A percentile compares a stretch with the other conserved stretches of the same genome.
These are phyloP conservation scores for Trichoderma sp. DNA, from an alignment of 2,329 filamentous ascomycete genomes.

Conservation along the genomic window DNA sequence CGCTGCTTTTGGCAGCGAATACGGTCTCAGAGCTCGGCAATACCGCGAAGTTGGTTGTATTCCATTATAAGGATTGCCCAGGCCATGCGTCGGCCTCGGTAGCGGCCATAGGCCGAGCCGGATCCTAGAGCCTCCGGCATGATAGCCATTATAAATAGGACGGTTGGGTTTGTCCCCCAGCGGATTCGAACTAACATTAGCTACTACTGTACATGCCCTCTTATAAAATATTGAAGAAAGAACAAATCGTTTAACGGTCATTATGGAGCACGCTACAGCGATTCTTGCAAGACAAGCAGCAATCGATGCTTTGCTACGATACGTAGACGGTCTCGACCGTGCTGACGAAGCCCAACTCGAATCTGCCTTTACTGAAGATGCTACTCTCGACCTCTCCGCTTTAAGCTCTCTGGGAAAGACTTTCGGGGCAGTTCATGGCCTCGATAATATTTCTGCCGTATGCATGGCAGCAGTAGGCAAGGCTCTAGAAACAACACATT, in stretches of 20 bases:
- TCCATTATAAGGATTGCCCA: background rate
- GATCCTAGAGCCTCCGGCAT: background rate
- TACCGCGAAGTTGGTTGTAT: background rate
- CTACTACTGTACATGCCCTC: background rate
- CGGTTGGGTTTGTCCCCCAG: too few species aligned
- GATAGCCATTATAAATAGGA: background rate
- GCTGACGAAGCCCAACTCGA: background rate
- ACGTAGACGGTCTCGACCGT: background rate
- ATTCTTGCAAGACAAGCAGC: background rate
- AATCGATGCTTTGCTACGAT: background rate
- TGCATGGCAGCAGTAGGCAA: slow-evolving; percentile 1
- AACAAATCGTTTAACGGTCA: background rate
- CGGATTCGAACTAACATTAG: background rate
- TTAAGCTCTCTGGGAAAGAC: background rate
- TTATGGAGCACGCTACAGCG: background rate
- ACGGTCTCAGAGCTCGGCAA: background rate
- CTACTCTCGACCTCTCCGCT: background rate
- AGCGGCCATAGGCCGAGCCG: background rate
- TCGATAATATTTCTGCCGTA: background rate
- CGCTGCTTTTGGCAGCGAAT: background rate
- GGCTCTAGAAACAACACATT: background rate
- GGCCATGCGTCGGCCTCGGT: background rate
- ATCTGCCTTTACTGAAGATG: background rate
- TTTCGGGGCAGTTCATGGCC: background rate
- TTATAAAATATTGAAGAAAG: background rate